Conservation (phyloP, 805 yeast genomes). For the Torulaspora gathmanii region DNA sequence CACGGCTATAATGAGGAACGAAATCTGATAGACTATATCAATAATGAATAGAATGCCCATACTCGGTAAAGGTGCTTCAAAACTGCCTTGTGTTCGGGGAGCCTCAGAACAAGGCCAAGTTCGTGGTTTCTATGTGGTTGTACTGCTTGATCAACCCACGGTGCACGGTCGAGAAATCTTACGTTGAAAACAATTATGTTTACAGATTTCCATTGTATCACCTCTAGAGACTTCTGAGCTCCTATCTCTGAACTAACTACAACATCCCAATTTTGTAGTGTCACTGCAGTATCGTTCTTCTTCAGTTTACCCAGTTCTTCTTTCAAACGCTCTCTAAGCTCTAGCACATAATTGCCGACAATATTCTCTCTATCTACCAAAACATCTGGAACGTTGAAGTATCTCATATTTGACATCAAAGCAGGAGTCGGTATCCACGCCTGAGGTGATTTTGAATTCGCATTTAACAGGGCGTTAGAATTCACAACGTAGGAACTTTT, state of each 20-base stretch:
- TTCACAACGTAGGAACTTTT: slow-evolving; percentile 28
- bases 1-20: neutral
- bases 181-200: slow-evolving; percentile 10
- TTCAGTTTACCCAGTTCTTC: neutral
- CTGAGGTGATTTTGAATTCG: slow-evolving; percentile 6
- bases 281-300: neutral
- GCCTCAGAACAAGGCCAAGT: slow-evolving; percentile 11
- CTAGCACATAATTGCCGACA: neutral
- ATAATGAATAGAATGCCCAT: slow-evolving; percentile 9
- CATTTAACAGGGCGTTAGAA: slow-evolving; percentile 7
- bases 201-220: neutral
- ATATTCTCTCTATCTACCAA: slow-evolving; percentile 7
- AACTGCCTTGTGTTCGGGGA: slow-evolving; percentile 9
- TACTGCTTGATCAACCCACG: slow-evolving; percentile 1
- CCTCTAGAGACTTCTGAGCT: slow-evolving; percentile 2
- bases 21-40: neutral
- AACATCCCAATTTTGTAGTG: slow-evolving; percentile 10
- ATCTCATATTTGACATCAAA: slow-evolving; percentile 8
- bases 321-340: neutral
- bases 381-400: slow-evolving; percentile 9
- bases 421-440: slow-evolving; percentile 17
- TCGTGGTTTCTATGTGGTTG: slow-evolving; percentile 5
- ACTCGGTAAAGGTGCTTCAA: slow-evolving; percentile 13
- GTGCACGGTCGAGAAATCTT: neutral
- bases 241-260: slow-evolving; percentile 6